Conservation (phyloP, 768 basidiomycete species). For the Crepidotus variabilis region DNA sequence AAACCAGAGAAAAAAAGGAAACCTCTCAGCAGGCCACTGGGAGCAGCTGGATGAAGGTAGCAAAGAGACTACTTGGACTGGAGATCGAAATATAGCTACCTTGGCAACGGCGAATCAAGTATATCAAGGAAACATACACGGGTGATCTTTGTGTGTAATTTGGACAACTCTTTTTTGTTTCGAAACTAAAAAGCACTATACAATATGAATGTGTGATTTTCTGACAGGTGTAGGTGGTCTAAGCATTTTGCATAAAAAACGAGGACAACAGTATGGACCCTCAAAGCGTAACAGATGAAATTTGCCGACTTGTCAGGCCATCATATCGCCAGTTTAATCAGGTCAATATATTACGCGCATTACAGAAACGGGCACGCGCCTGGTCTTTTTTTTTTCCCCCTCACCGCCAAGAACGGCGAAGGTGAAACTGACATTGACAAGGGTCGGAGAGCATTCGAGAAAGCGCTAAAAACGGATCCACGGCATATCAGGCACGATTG, state of each 20-base stretch:
- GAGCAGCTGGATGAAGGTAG: not conserved
- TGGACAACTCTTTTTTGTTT: not conserved
- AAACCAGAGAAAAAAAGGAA: slow-evolving; percentile 1
- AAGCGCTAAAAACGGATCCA: not conserved
- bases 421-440: too few relatives aligned
- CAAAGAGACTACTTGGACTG: not conserved
- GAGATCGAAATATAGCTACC: slow-evolving; percentile 15
- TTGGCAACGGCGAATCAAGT: slow-evolving; percentile 2
- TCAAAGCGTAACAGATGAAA: too few relatives aligned
- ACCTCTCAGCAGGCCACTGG: not conserved
- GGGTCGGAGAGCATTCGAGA: not conserved
- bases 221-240: too few relatives aligned
- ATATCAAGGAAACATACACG: not conserved
- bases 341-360: too few relatives aligned
- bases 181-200: not conserved
- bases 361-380: too few relatives aligned
- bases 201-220: too few relatives aligned
- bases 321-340: too few relatives aligned
- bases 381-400: too few relatives aligned
- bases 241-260: too few relatives aligned
- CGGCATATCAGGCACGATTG: not conserved
- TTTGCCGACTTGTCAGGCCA: too few relatives aligned
- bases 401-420: too few relatives aligned
- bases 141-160: not conserved
- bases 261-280: too few relatives aligned